Base-by-base conservation (phyloP, 768 basidiomycete genomes). In the Lentinula edodes region DNA sequence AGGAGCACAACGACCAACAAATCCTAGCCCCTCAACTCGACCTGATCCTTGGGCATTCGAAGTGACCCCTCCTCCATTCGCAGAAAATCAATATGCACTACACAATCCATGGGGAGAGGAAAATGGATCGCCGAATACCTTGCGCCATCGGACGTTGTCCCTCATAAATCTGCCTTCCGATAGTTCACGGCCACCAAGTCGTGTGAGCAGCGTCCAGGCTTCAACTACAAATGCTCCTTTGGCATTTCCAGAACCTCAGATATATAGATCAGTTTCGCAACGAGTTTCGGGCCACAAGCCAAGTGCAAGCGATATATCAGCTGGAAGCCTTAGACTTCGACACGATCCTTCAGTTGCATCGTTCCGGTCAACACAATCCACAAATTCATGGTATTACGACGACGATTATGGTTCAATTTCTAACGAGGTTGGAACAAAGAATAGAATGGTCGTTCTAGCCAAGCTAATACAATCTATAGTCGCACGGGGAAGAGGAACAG, bases 241-340 rank as follows among this genome's bases (percentile, higher is more conserved):
- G 16, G 63, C 76, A 6, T 83, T 85, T 63, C 82, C 85, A 28
- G 82, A 87, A 52, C 80, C 84, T 12, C 79, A 82, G 63, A 62
- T 84, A 34, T 74, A 79, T 61, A 80, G 82, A 57, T 77, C 82
- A 16, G 65, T 70, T 6, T 84, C 83, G 12, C 70, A 71, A 65
- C 69, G 54, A 63, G 23, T 34, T 20, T 16, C 56, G 61, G 67
- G 58, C 48, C 70, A 62, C 63, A 68, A 64, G 58, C 41, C 55
- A 15, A 56, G 38, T 8, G 39, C 79, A 76, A 57, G 80, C 81
- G 58, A 64, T 12, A 69, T 18, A 62, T 66, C 36, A 48, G 28
- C 28, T 28, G 28, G 3, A 28, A 54, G 59, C 43, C 65, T 69
- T 56, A 62, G 65, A 12, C 63, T 67, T 41, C 65, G 73, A 59